These are phyloP conservation scores for Phialocephala sp. DNA, from an alignment of 2,329 filamentous ascomycete genomes.

Conservation along the genomic window DNA sequence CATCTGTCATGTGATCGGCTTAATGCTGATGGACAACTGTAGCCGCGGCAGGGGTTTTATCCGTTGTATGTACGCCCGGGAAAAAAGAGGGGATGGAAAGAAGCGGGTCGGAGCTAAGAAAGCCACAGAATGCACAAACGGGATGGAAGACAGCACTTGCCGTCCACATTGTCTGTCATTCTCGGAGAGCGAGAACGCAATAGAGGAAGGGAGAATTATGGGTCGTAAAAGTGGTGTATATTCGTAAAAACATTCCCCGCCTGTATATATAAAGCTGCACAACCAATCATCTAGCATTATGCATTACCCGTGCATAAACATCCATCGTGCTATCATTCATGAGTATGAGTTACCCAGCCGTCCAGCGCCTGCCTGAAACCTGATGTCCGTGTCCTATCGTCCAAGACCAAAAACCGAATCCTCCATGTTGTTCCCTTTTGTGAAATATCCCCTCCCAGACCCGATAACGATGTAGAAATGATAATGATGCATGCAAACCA, in stretches of 20 bases:
- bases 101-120: neutral
- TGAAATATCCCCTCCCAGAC: neutral
- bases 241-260: neutral
- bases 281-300: conserved; percentile 3
- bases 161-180: neutral
- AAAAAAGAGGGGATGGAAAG: neutral
- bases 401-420: neutral
- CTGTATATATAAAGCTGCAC: neutral
- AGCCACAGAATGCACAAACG: neutral
- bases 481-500: neutral
- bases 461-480: neutral
- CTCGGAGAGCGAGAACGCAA: neutral
- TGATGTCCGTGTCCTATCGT: neutral
- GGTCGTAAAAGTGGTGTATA: conserved; percentile 8
- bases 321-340: neutral
- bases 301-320: neutral
- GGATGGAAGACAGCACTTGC: neutral
- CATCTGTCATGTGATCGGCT: conserved; percentile 1
- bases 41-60: neutral
- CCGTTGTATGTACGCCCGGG: neutral
- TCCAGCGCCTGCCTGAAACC: conserved; percentile 5
- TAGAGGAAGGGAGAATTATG: neutral
- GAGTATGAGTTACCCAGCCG: neutral
- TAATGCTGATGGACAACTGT: neutral
- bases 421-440: neutral